Conservation (phyloP, 805 yeast species). For the Scheffersomyces amazonensis region DNA sequence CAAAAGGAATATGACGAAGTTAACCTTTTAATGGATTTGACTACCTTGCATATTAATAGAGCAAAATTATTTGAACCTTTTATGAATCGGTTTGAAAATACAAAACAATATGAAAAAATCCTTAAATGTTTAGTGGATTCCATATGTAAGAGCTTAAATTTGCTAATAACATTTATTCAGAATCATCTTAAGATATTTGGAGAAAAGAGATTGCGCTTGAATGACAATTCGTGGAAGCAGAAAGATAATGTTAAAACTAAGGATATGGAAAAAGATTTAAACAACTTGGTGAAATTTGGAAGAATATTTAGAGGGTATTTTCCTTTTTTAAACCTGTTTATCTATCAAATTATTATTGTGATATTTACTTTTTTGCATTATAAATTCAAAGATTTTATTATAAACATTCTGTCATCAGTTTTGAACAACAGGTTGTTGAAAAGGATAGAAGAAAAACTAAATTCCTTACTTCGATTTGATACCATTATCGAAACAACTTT, state of each 20-base stretch:
- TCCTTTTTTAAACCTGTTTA: conserved; percentile 48
- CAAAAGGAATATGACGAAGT: conserved; percentile 22
- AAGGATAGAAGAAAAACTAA: conserved; percentile 20
- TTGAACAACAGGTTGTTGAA: conserved; percentile 15
- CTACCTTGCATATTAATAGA: conserved; percentile 46
- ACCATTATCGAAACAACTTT: conserved; percentile 16
- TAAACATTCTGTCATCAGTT: conserved; percentile 3
- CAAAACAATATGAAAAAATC: conserved; percentile 26
- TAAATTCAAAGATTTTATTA: conserved; percentile 23
- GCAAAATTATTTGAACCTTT: conserved; percentile 54
- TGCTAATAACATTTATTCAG: conserved; percentile 29
- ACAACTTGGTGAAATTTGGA: conserved; percentile 17
- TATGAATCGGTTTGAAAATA: conserved; percentile 28
- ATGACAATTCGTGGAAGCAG: too few species aligned
- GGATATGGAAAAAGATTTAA: background rate
- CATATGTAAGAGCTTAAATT: conserved; percentile 34
- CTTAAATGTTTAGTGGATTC: conserved; percentile 38
- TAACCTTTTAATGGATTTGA: conserved; percentile 44
- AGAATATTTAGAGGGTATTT: conserved; percentile 36
- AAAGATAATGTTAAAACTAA: too few species aligned
- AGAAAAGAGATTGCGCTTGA: conserved; percentile 9
- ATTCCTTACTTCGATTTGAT: conserved; percentile 20
- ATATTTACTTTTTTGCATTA: conserved; percentile 47
- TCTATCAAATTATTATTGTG: conserved; percentile 52
- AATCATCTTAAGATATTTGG: conserved; percentile 19